Percentiles rank a stretch among this genome's conserved stretches.
Evolutionary conservation across 805 yeast genomes (phyloP).

Genomic region (Kluyveromyces aestuarii): DNA sequence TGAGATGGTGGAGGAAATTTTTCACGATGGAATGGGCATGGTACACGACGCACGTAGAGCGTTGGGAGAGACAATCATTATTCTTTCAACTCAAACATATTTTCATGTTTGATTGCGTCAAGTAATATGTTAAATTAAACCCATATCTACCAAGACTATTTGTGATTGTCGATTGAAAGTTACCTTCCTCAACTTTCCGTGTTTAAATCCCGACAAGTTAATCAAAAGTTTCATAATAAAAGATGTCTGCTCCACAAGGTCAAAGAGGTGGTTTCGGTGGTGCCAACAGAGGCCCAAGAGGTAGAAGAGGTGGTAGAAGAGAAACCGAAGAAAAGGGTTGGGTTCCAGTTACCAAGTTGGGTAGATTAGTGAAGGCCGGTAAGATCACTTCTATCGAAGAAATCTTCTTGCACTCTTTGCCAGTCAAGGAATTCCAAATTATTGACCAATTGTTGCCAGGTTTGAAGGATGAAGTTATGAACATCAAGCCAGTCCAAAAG

Average conservation of each 20-base stretch:
- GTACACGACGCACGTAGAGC: no score
- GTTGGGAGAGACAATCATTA: not conserved
- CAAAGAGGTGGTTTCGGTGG: conserved; percentile 45
- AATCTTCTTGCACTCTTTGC: conserved; percentile 98
- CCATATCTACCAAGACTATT: conserved; percentile 3
- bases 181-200: conserved; percentile 47
- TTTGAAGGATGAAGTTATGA: conserved; percentile 98
- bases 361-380: conserved; percentile 99
- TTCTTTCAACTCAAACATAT: not conserved
- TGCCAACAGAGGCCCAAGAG: conserved; percentile 50
- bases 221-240: conserved; percentile 10
- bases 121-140: no score
- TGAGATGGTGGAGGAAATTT: no score
- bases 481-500: conserved; percentile 99
- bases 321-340: conserved; percentile 95
- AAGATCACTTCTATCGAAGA: conserved; percentile 94
- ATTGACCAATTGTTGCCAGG: conserved; percentile 93
- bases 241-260: conserved; percentile 35
- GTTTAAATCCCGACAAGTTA: conserved; percentile 38
- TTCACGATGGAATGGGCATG: no score
- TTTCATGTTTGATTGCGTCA: no score
- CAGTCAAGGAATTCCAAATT: conserved; percentile 99
- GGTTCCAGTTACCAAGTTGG: conserved; percentile 99
- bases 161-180: conserved; percentile 41
- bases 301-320: conserved; percentile 70